Base-by-base conservation (phyloP, 352 stramenopile species). In the Phytophthora cactorum region DNA sequence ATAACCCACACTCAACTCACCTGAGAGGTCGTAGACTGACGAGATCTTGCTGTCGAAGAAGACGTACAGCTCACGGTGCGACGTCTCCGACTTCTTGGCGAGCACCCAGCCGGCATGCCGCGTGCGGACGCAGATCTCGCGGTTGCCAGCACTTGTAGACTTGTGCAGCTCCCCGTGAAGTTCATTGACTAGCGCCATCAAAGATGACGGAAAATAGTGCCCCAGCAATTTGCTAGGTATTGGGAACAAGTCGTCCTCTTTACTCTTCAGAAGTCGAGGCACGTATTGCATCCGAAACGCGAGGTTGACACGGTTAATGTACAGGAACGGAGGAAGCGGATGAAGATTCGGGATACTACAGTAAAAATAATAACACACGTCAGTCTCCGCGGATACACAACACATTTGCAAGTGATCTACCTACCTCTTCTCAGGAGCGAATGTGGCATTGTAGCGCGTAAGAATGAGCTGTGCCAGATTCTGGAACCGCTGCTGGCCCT, bases 11-110 rank as follows among this genome's bases (percentile, higher is more conserved):
- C 12, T 14, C 3, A 52, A 78, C 72, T 50, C 61, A 90, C 83
- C 79, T 31, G 83, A 75, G 1, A 88, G 69, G 28, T 90, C 79
- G 8, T 71, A 61, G 11, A 91, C 67, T 0, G 81, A 89, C n/a
- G 77, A 72, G 29, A 84, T 71, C 45, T 86, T 89, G 32, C 68
- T 86, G 59, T 90, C 83, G 41, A 91, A 79, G 47, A 91, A 78
- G 27, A 78, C 76, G 63, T 81, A 90, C 38, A 88, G 63, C 68
- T 86, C 81, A 39, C 83, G 81, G 31, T 73, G 60, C 7, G 71
- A 87, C 17, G 67, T 73, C 17, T 75, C 58, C 0, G 79, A 82
- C 43, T 79, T 82, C 46, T 85, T 86, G 36, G 71, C 78, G 32
- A 87, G 59, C 4, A 91, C 52, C 83, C 83, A 91, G 9, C 83